Evolutionary conservation across 2,329 filamentous ascomycete genomes (phyloP).

Genomic region (Achaetomium macrosporum): DNA sequence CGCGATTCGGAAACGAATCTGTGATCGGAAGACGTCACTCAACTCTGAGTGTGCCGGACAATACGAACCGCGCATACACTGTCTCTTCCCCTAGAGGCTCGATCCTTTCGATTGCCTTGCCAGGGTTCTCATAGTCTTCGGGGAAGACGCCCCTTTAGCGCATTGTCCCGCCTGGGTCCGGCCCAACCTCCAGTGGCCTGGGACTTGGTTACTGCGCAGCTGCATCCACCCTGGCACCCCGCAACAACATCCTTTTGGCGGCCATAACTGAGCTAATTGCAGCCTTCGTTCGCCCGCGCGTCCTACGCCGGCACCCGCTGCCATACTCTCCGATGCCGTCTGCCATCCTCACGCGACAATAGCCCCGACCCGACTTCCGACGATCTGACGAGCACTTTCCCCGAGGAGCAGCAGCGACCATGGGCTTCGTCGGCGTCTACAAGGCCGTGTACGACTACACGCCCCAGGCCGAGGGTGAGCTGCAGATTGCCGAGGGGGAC

Average conservation of each 20-base stretch:
- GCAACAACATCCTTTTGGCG: slow-evolving; percentile 1
- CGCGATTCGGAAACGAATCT: too few species aligned
- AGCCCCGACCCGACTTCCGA: neutral
- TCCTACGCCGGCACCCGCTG: neutral
- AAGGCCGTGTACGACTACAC: slow-evolving; percentile 88
- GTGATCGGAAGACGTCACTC: too few species aligned
- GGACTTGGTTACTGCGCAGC: neutral
- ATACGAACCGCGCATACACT: too few species aligned
- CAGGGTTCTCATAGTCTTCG: too few species aligned
- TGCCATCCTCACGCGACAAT: slow-evolving; percentile 1
- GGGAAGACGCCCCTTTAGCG: too few species aligned
- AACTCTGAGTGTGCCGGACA: too few species aligned
- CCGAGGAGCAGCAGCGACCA: slow-evolving; percentile 33
- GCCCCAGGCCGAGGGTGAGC: slow-evolving; percentile 79
- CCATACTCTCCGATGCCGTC: slow-evolving; percentile 7
- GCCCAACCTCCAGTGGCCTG: neutral
- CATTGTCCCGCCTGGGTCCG: neutral
- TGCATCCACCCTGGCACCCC: slow-evolving; percentile 2
- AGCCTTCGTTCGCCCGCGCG: neutral
- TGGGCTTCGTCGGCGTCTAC: slow-evolving; percentile 91
- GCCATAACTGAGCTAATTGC: neutral
- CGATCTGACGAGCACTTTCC: neutral
- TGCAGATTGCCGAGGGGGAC: slow-evolving; percentile 79
- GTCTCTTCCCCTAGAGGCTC: too few species aligned
- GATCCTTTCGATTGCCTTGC: too few species aligned